Conservation (phyloP, 345 rosid species). For the Lepidium sativum region DNA sequence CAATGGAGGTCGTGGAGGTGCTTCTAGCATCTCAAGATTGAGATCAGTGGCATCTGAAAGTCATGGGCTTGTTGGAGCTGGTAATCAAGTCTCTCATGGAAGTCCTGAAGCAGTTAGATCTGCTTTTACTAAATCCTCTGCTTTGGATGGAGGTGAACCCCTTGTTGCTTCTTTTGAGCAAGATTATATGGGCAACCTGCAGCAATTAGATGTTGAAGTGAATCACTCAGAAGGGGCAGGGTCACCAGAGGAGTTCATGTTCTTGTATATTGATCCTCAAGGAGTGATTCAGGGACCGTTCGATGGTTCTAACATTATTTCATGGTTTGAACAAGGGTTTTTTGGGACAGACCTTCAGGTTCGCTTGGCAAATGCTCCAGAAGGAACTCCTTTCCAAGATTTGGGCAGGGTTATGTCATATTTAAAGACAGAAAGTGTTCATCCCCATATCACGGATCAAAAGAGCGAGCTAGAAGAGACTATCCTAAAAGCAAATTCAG, state of each 20-base stretch:
- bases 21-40: constrained; percentile 5
- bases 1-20: not conserved
- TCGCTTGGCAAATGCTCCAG: constrained; percentile 62
- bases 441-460: constrained; percentile 13
- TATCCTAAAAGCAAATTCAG: constrained; percentile 32
- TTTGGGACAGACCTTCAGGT: constrained; percentile 80
- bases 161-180: constrained; percentile 28
- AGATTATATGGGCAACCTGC: constrained; percentile 14
- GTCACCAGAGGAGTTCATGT: constrained; percentile 51
- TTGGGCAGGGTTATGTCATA: constrained; percentile 64
- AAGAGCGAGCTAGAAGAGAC: constrained; percentile 33
- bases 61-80: not conserved
- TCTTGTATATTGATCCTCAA: constrained; percentile 83
- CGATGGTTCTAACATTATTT: constrained; percentile 62
- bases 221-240: constrained; percentile 16
- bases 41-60: constrained; percentile 6
- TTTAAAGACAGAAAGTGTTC: constrained; percentile 29
- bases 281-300: constrained; percentile 83
- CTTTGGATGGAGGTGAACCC: constrained; percentile 15
- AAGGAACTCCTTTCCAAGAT: constrained; percentile 61
- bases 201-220: constrained; percentile 11
- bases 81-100: constrained; percentile 17
- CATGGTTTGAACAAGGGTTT: constrained; percentile 91
- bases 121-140: constrained; percentile 13
- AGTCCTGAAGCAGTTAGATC: constrained; percentile 9